A percentile compares a stretch with the other conserved stretches of the same genome.
Conservation (phyloP, 2,329 filamentous ascomycete species). For the Pseudophaeomoniella oleicola region DNA sequence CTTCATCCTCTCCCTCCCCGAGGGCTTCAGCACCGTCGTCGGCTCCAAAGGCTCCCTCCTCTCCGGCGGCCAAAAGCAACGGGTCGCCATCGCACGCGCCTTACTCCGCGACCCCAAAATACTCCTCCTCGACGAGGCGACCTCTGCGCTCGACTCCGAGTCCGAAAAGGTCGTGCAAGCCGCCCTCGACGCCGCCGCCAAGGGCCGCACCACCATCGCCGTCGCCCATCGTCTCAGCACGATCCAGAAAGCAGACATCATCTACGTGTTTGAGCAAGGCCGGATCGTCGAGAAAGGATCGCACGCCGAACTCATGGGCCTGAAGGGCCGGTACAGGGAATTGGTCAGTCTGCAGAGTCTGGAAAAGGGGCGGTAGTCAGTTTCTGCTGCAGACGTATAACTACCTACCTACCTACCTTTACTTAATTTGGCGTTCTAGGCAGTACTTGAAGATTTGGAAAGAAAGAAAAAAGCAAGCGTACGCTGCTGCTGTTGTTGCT, state of each 20-base stretch:
- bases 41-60: constrained; percentile 76
- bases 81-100: constrained; percentile 83
- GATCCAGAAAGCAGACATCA: constrained; percentile 86
- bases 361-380: constrained; percentile 35
- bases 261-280: constrained; percentile 92
- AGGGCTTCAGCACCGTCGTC: constrained; percentile 73
- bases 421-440: too few species aligned
- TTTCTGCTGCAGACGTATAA: too few species aligned
- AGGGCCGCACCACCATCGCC: constrained; percentile 79
- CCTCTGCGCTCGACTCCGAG: constrained; percentile 35
- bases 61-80: constrained; percentile 87
- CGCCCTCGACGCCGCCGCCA: constrained; percentile 66
- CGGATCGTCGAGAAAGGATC: constrained; percentile 72
- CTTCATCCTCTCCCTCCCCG: constrained; percentile 73
- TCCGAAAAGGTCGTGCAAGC: constrained; percentile 45
- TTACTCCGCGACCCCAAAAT: constrained; percentile 84
- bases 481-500: too few species aligned
- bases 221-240: constrained; percentile 86
- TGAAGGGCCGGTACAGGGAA: constrained; percentile 55
- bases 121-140: constrained; percentile 67
- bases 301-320: constrained; percentile 53
- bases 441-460: too few species aligned
- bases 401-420: background rate
- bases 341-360: constrained; percentile 68
- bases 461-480: too few species aligned